These are phyloP conservation scores for Tuber melanosporum DNA, from an alignment of 495 filamentous ascomycete species.

Conservation along the genomic window DNA sequence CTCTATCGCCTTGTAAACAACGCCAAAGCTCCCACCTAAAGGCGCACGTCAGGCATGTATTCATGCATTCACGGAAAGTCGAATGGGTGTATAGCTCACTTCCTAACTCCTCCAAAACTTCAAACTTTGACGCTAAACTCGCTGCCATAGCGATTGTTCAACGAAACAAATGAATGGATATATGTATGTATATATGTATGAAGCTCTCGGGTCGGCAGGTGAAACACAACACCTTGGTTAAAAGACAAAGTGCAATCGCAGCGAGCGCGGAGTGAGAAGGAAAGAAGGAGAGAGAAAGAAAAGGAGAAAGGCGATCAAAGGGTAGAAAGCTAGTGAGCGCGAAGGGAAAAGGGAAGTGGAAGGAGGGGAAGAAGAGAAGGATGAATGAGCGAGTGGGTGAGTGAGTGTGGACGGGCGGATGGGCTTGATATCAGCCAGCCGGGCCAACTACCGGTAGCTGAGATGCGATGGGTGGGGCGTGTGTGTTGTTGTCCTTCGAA, in stretches of 20 bases:
- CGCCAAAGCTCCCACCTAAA: conserved; percentile 81
- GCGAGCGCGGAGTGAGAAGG: background rate
- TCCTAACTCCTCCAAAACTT: conserved; percentile 41
- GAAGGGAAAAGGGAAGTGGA: background rate
- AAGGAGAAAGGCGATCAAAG: background rate
- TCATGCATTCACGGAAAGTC: background rate
- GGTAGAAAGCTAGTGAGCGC: background rate
- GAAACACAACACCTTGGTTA: conserved; percentile 3
- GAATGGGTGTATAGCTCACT: conserved; percentile 28
- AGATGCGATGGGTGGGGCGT: background rate
- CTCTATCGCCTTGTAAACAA: conserved; percentile 72
- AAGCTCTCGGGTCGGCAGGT: too few species aligned
- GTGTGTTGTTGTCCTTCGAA: background rate
- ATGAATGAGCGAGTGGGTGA: background rate
- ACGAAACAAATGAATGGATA: background rate
- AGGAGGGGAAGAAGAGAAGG: conserved; percentile 8
- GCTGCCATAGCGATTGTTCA: background rate
- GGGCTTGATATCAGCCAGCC: background rate
- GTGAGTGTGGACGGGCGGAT: background rate
- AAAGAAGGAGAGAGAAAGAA: background rate
- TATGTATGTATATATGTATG: background rate
- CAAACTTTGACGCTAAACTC: conserved; percentile 37
- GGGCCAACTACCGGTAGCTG: background rate
- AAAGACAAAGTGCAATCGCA: conserved; percentile 7
- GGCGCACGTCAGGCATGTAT: background rate